A percentile compares a stretch with the other conserved stretches of the same genome.
Conservation (phyloP, 1,284 basidiomycete genomes). For the Singerocomus rubriflavus region DNA sequence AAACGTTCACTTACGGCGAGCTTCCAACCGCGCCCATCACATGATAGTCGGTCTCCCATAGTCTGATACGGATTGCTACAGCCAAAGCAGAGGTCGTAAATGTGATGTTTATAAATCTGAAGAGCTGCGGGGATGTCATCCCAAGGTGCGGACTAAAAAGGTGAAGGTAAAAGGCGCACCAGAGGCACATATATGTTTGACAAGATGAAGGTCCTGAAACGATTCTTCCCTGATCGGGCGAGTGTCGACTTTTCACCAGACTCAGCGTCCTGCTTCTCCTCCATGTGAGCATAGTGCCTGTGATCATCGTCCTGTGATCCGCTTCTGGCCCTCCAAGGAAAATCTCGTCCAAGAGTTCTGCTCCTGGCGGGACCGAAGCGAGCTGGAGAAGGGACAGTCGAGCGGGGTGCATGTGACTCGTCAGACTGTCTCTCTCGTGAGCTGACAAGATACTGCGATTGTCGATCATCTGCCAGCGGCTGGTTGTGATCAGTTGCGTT, state of each 20-base stretch:
- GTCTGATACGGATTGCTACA: slow-evolving; percentile 74
- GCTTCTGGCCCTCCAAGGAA: slow-evolving; percentile 58
- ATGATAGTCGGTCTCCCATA: slow-evolving; percentile 48
- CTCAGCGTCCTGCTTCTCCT: slow-evolving; percentile 32
- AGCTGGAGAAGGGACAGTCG: slow-evolving; percentile 39
- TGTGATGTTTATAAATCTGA: slow-evolving; percentile 80
- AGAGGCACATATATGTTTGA: slow-evolving; percentile 73
- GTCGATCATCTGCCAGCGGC: slow-evolving; percentile 28
- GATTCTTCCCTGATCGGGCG: slow-evolving; percentile 51
- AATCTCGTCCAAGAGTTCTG: slow-evolving; percentile 62
- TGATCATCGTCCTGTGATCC: slow-evolving; percentile 33
- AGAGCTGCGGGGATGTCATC: slow-evolving; percentile 51
- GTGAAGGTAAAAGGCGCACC: slow-evolving; percentile 40
- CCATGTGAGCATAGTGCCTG: slow-evolving; percentile 34
- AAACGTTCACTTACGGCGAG: slow-evolving; percentile 60
- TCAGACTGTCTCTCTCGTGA: slow-evolving; percentile 20
- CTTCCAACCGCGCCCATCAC: slow-evolving; percentile 75
- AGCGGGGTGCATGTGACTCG: slow-evolving; percentile 18
- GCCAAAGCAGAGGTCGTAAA: slow-evolving; percentile 81
- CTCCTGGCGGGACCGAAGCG: slow-evolving; percentile 55
- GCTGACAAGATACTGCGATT: slow-evolving; percentile 25
- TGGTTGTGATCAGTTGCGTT: slow-evolving; percentile 16
- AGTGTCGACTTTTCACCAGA: slow-evolving; percentile 34
- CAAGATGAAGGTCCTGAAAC: slow-evolving; percentile 62
- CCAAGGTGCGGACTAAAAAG: slow-evolving; percentile 24